phyloP scores from a whole-genome alignment of 2,329 filamentous ascomycete species.

The Penicillium glabrum region DNA sequence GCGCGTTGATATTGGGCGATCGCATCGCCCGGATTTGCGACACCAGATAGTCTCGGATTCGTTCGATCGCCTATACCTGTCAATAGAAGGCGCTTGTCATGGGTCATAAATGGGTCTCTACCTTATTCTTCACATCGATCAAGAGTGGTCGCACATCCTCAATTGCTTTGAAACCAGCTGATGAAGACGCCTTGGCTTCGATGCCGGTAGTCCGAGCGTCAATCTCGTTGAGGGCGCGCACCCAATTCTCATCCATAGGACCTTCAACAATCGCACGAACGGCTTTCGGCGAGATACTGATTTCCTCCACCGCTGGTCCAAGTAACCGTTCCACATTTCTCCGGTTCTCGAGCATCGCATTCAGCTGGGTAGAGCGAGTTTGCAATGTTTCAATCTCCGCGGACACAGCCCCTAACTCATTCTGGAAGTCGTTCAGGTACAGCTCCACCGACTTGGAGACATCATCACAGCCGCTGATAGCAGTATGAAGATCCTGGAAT shows the following conservation, averaged over 20 bases:
- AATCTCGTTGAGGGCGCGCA: conserved; percentile 77
- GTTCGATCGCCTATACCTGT: conserved; percentile 69
- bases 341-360: conserved; percentile 81
- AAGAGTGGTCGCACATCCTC: conserved; percentile 83
- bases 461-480: conserved; percentile 86
- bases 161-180: conserved; percentile 69
- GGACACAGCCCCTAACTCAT: conserved; percentile 87
- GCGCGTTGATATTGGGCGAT: conserved; percentile 94
- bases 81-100: conserved; percentile 5
- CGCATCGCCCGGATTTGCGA: conserved; percentile 90
- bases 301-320: conserved; percentile 85
- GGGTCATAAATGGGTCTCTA: conserved; percentile 30
- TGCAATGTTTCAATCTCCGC: conserved; percentile 94
- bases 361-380: conserved; percentile 78
- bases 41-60: conserved; percentile 92
- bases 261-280: conserved; percentile 86
- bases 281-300: conserved; percentile 80
- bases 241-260: conserved; percentile 84
- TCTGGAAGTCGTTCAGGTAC: conserved; percentile 89
- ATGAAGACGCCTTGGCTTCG: conserved; percentile 63
- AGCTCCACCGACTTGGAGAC: conserved; percentile 89
- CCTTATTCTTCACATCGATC: conserved; percentile 79
- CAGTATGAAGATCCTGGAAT: conserved; percentile 86
- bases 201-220: conserved; percentile 74
- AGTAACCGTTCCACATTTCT: conserved; percentile 85